These are phyloP conservation scores for Exophiala viscosa DNA, from an alignment of 2,329 filamentous ascomycete species.

Conservation along the genomic window DNA sequence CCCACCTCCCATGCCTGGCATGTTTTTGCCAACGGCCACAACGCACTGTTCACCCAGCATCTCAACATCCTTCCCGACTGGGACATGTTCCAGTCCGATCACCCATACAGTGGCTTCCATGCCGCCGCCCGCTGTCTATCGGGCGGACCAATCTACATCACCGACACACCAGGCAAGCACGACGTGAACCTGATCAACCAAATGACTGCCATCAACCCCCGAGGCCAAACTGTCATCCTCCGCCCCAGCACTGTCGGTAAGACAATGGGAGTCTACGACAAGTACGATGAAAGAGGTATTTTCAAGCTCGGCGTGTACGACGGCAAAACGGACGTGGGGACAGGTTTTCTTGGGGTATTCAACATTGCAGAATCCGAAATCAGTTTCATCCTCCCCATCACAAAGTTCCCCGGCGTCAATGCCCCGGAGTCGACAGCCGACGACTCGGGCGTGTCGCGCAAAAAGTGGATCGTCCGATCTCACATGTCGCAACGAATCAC, in stretches of 20 bases:
- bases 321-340: conserved; percentile 64
- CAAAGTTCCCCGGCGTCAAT: conserved; percentile 63
- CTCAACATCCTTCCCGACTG: conserved; percentile 84
- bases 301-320: conserved; percentile 78
- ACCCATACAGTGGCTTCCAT: conserved; percentile 74
- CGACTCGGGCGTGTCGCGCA: conserved; percentile 34
- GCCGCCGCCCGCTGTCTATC: conserved; percentile 85
- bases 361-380: conserved; percentile 65
- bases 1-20: conserved; percentile 87
- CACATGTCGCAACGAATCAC: conserved; percentile 66
- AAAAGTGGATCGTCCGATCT: conserved; percentile 67
- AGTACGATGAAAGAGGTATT: conserved; percentile 68
- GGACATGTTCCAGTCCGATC: conserved; percentile 69
- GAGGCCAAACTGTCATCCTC: conserved; percentile 74
- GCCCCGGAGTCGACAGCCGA: conserved; percentile 8
- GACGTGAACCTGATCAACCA: conserved; percentile 70
- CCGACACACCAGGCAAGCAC: conserved; percentile 80
- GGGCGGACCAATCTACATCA: conserved; percentile 92
- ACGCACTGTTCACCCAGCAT: conserved; percentile 74
- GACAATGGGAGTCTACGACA: conserved; percentile 67
- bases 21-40: conserved; percentile 90
- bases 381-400: conserved; percentile 66
- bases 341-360: conserved; percentile 77
- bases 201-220: conserved; percentile 71
- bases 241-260: conserved; percentile 72